Evolutionary conservation across 2,329 filamentous ascomycete genomes (phyloP).

Genomic region (Coniochaeta pulveracea): DNA sequence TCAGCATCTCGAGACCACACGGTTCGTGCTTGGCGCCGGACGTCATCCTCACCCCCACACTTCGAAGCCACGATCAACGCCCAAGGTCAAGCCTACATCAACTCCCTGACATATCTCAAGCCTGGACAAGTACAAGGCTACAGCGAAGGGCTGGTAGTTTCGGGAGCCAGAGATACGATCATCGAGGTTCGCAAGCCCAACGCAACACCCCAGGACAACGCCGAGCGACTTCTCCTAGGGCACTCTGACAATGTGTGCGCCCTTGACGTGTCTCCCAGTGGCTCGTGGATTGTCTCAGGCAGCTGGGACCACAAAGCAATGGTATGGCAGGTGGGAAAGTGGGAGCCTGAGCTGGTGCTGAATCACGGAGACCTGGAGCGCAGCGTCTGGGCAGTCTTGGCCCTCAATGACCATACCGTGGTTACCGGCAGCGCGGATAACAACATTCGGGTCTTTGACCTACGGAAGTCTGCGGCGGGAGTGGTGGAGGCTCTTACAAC

Average conservation of each 20-base stretch:
- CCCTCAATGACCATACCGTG: constrained; percentile 67
- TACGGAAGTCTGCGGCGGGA: constrained; percentile 47
- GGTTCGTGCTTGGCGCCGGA: constrained; percentile 73
- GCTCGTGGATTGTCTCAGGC: constrained; percentile 72
- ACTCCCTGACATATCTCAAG: constrained; percentile 66
- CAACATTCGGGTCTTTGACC: constrained; percentile 72
- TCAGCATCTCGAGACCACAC: constrained; percentile 89
- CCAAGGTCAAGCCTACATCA: constrained; percentile 78
- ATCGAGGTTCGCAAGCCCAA: constrained; percentile 77
- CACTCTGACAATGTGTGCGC: constrained; percentile 84
- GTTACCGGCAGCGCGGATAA: constrained; percentile 92
- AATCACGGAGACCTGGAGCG: constrained; percentile 58
- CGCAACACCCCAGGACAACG: constrained; percentile 58
- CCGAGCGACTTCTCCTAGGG: constrained; percentile 76
- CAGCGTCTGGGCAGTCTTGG: constrained; percentile 85
- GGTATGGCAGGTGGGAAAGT: constrained; percentile 76
- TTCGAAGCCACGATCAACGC: constrained; percentile 73
- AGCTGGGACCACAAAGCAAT: constrained; percentile 88
- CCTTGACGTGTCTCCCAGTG: constrained; percentile 64
- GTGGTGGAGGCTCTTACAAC: constrained; percentile 39
- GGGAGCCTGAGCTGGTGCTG: constrained; percentile 65
- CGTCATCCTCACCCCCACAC: constrained; percentile 43
- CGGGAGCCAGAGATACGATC: constrained; percentile 82
- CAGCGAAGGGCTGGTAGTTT: constrained; percentile 72
- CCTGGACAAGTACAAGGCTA: constrained; percentile 53